Base-by-base conservation (phyloP, 192 early-diverging fungal species). In the Coemansia sp. region DNA sequence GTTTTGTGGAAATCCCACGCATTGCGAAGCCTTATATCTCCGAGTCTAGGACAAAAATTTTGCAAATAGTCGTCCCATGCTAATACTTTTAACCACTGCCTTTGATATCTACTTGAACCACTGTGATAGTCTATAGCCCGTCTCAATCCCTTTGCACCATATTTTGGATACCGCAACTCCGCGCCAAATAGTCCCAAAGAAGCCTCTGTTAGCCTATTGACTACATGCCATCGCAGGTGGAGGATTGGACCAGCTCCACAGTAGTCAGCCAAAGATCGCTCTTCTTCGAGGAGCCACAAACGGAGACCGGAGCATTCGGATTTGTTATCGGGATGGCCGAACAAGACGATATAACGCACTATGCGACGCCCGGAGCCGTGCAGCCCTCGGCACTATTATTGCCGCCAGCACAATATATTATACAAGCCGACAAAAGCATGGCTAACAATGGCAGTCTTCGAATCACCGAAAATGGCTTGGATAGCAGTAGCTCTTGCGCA, bases 391-490 rank as follows among this genome's bases (percentile, higher is more conserved):
- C n/a, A 39, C 18, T 38, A 13, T 5, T 18, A 12, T 39, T 38
- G 58, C 35, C 20, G n/a, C 34, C 18, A 20, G 32, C 58, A 39
- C 58, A 59, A 39, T 39, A 59, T 38, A 59, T 18, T 35, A 9
- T 35, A 38, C 35, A 20, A 18, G 34, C 58, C 58, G 35, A 38
- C 16, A 39, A 16, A 35, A 59, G 58, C 32, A 59, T 59, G 58
- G 32, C 58, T 22, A 38, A 38, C 58, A 59, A 59, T 59, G 35
- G 34, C 58, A 35, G 32, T 59, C 35, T 39, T 59, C 58, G 11
- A 38, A 38, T 59, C 32, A 9, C 58, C 58, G 58, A 59, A 35
- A 38, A 59, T 20, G 58, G 58, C 58, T 59, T 39, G 34, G 58
- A 59, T 37, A 38, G 58, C 32, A 59, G 58, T 59, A 59, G 58